Base-by-base conservation (phyloP, 352 stramenopile genomes). In the Plasmopara viticola region DNA sequence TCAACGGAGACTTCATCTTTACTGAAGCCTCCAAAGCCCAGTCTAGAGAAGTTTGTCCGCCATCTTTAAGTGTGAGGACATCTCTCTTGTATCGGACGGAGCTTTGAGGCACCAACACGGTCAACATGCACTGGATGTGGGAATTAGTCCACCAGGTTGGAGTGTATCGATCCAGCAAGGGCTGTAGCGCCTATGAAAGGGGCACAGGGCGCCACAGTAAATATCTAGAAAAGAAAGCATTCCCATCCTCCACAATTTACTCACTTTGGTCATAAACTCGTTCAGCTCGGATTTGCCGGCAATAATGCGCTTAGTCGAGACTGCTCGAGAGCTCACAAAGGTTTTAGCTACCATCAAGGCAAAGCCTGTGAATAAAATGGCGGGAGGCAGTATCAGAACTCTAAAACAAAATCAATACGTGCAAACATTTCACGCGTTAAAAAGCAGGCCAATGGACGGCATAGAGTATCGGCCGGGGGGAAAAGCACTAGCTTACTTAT, bases 71-170 rank as follows among this genome's bases (percentile, higher is more conserved):
- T 14, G 43, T 52, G 6, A 92, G 50, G 7, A 92, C 41, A 25
- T 90, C 72, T 53, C 81, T 68, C 48, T 63, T 62, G 67, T 87
- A 92, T 41, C 67, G 34, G 37, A 92, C 48, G 7, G 47, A 48
- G 2, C 64, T 45, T 51, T 90, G 78, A 34, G 74, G 78, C 29
- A 89, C 63, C 47, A 92, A 38, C 37, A 92, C 84, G 13, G 74
- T 87, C 53, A 92, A 61, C 40, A 86, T 54, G 43, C 78, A 72
- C 49, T 92, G 81, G 30, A 87, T 61, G 52, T 92, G 81, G 20
- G 57, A 64, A 48, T 88, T 90, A 43, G 80, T 79, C 73, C 77
- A 87, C 81, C 81, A 92, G 28, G 78, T 81, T 9, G 81, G 78
- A 46, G 60, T 66, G 64, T 86, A 90, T 3, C 55, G 50, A 37